Evolutionary conservation across 176 grass and related monocot species (phyloP).

Genomic region (Triticum turgidum): DNA sequence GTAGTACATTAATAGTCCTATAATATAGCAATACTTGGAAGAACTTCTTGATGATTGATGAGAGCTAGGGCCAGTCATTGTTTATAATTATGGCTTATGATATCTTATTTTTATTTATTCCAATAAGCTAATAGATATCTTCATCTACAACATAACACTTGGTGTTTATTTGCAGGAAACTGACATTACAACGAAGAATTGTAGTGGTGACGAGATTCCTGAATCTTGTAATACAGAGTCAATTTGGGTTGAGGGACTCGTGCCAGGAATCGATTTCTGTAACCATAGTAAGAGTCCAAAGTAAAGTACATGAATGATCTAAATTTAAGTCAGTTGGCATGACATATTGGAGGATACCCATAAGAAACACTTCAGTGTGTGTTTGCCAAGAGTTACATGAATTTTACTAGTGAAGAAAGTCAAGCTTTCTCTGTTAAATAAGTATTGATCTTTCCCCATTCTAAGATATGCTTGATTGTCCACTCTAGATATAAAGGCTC

Average conservation of each 20-base stretch:
- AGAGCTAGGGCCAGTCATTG: not conserved
- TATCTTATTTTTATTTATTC: not conserved
- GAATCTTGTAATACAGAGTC: conserved; percentile 50
- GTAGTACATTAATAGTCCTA: too few species aligned
- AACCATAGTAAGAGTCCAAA: conserved; percentile 76
- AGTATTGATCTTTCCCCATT: not conserved
- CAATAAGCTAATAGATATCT: not conserved
- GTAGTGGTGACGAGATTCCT: conserved; percentile 17
- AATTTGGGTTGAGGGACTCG: conserved; percentile 89
- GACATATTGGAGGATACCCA: not conserved
- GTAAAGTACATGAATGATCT: not conserved
- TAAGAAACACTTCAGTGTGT: not conserved
- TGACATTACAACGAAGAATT: conserved; percentile 33
- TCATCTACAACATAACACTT: not conserved
- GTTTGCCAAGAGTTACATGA: not conserved
- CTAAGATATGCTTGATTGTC: not conserved
- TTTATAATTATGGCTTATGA: not conserved
- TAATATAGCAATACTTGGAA: not conserved
- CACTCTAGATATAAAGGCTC: conserved; percentile 57
- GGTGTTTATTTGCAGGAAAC: conserved; percentile 43
- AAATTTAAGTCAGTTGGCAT: not conserved
- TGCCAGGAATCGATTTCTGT: conserved; percentile 93
- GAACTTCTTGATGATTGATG: not conserved
- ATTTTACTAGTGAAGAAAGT: not conserved
- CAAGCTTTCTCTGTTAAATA: not conserved